Conservation (phyloP, 257 asterid genomes). For the Schizonepeta tenuifolia region DNA sequence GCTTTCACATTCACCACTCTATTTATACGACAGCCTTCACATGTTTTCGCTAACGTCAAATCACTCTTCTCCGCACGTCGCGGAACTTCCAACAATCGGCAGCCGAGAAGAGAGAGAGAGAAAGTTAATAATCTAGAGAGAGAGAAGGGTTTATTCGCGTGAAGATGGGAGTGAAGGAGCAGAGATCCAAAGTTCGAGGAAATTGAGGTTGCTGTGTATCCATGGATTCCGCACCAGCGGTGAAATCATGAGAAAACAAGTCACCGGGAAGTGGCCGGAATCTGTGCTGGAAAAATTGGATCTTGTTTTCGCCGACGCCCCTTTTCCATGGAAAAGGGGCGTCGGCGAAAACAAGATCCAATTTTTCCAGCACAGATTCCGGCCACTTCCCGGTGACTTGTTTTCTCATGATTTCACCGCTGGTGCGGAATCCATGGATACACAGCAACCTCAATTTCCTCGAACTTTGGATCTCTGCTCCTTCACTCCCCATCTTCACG, state of each 20-base stretch:
- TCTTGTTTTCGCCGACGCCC: constrained; percentile 84
- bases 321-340: constrained; percentile 82
- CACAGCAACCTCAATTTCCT: constrained; percentile 75
- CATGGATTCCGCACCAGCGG: constrained; percentile 96
- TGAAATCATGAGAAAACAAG: constrained; percentile 67
- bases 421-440: constrained; percentile 92
- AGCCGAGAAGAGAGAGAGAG: not conserved
- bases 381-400: constrained; percentile 84
- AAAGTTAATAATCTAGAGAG: not conserved
- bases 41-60: constrained; percentile 5
- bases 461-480: constrained; percentile 20
- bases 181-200: constrained; percentile 38
- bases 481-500: constrained; percentile 62
- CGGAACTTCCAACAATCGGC: constrained; percentile 23
- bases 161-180: constrained; percentile 57
- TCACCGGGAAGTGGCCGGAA: constrained; percentile 75
- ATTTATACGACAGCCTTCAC: not conserved
- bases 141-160: not conserved
- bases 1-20: not conserved
- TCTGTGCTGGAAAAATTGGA: constrained; percentile 66
- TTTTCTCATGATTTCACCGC: constrained; percentile 71
- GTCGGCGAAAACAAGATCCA: constrained; percentile 81
- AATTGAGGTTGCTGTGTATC: constrained; percentile 74
- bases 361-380: constrained; percentile 55
- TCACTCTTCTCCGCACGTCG: constrained; percentile 15